Evolutionary conservation across 345 rosid species (phyloP), one percentile per base, ranked within the genome.

Genomic region (Salix suchowensis): DNA sequence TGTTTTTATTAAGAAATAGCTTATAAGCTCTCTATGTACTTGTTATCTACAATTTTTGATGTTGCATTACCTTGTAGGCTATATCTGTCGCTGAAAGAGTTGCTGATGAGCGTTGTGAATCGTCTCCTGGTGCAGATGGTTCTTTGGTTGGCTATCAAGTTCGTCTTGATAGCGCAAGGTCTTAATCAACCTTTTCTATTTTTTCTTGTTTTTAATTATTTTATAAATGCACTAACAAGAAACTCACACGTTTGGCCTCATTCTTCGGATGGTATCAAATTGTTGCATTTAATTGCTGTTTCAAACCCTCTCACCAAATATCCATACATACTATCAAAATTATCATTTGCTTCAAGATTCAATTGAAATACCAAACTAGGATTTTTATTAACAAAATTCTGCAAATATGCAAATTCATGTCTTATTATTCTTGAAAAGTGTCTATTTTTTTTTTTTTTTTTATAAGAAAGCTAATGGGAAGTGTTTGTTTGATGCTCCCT

Each of bases 71-170:
- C 39, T 78, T 86, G 76, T 82, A 94, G 98, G 97, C 98, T 87
- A 90, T 91, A 84, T 92, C 97, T 77, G 98, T 94, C 73, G 97
- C 98, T 76, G 97, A 91, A 85, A 90, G 97, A 84, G 97, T 92
- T 86, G 90, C 95, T 70, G 93, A 92, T 80, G 97, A 94, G 87
- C 97, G 97, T 34, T 91, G 91, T 82, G 98, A 92, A 87, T 82
- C 89, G 82, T 84, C 90, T 61, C 97, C 97, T 54, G 98, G 98
- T 88, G 85, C 84, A 42, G 78, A 77, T 83, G 91, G 92, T 80
- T 92, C 97, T 75, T 77, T 91, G 87, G 92, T 92, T 86, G 98
- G 97, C 82, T 94, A 92, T 90, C 98, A 94, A 92, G 98, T 94
- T 88, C 97, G 97, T 81, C 92, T 91, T 76, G 94, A 94, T 77